phyloP scores from a whole-genome alignment of 331 rosid species.

The Rhamnella rubrinervis region DNA sequence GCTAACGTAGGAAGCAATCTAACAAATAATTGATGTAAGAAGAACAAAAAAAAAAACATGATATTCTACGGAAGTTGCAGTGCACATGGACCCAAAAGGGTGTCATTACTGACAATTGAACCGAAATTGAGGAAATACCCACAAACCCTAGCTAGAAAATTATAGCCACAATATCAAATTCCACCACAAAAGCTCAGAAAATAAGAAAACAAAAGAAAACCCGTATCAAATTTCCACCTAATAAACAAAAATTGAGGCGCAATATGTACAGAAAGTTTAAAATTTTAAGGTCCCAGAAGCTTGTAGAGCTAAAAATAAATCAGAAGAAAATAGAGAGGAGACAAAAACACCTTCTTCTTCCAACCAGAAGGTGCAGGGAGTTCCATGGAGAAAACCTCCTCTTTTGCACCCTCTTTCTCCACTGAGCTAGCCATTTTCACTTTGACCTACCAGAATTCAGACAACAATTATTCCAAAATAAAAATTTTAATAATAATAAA shows the following conservation, averaged over 20 bases:
- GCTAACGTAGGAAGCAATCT: conserved; percentile 11
- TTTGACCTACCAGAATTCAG: conserved; percentile 48
- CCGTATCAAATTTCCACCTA: conserved; percentile 23
- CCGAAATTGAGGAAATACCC: conserved; percentile 17
- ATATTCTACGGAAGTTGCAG: conserved; percentile 19
- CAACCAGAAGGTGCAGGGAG: conserved; percentile 97
- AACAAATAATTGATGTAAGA: background rate
- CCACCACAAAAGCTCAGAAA: conserved; percentile 25
- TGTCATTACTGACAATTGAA: conserved; percentile 24
- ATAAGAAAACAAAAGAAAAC: conserved; percentile 18
- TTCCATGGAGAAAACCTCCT: conserved; percentile 75
- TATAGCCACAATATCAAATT: conserved; percentile 27
- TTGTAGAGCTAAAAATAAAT: conserved; percentile 5
- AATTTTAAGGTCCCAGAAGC: background rate
- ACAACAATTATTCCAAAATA: conserved; percentile 13
- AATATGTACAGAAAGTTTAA: conserved; percentile 11
- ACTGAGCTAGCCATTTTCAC: conserved; percentile 68
- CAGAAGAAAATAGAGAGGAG: background rate
- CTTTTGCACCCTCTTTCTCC: conserved; percentile 52
- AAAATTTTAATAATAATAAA: too few species aligned
- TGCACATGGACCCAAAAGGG: conserved; percentile 24
- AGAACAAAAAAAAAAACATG: background rate
- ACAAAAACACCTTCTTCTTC: conserved; percentile 74
- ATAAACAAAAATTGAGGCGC: conserved; percentile 5
- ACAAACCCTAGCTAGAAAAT: conserved; percentile 46